These are phyloP conservation scores for Tetracladium marchalianum DNA, from an alignment of 495 filamentous ascomycete genomes.

Conservation along the genomic window DNA sequence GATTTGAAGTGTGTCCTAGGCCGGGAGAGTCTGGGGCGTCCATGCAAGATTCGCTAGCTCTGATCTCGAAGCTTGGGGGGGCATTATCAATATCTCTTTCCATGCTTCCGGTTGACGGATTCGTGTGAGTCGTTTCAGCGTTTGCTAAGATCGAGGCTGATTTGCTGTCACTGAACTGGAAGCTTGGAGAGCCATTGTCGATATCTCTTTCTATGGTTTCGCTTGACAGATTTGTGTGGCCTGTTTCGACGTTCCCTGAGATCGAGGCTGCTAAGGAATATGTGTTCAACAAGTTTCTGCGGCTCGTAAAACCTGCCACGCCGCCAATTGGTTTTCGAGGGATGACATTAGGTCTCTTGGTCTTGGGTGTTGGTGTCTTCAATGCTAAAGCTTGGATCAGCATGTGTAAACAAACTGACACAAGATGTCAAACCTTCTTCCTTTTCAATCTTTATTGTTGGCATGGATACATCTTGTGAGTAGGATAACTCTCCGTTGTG, in stretches of 20 bases:
- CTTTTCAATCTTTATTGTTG: conserved; percentile 15
- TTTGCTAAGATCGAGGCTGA: no score
- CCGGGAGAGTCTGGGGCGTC: not conserved
- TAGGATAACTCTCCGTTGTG: not conserved
- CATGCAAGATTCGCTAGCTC: not conserved
- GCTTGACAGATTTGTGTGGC: not conserved
- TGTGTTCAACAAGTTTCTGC: conserved; percentile 12
- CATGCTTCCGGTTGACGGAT: not conserved
- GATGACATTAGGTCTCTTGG: conserved; percentile 15
- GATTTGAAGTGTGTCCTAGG: no score
- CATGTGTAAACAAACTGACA: not conserved
- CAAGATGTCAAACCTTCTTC: conserved; percentile 15
- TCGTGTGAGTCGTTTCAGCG: no score
- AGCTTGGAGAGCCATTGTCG: conserved; percentile 20
- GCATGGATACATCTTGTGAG: not conserved
- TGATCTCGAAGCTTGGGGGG: conserved; percentile 19
- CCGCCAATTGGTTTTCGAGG: conserved; percentile 19
- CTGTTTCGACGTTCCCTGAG: no score
- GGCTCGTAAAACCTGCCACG: conserved; percentile 13
- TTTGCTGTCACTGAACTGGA: not conserved
- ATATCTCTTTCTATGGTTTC: conserved; percentile 9
- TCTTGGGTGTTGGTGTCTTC: conserved; percentile 19
- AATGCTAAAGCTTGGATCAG: conserved; percentile 6
- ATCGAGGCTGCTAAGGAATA: no score
- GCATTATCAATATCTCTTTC: conserved; percentile 12